Evolutionary conservation across 257 asterid species (phyloP).

Genomic region (Vinca minor): DNA sequence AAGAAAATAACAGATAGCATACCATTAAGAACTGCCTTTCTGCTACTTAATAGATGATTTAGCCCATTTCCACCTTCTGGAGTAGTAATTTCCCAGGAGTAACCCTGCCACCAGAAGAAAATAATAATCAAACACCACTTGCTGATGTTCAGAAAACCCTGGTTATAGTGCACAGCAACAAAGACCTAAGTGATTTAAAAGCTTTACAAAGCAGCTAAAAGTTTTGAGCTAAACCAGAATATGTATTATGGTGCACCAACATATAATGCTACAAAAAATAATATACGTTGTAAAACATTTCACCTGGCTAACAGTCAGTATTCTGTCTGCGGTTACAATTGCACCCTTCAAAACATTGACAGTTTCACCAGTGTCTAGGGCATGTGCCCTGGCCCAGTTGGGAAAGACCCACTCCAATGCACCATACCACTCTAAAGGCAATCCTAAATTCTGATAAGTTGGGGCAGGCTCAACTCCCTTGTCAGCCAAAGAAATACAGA

Average conservation of each 20-base stretch:
- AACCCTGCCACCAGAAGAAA: slow-evolving; percentile 60
- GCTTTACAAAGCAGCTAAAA: slow-evolving; percentile 1
- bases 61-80: slow-evolving; percentile 94
- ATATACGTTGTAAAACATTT: neutral
- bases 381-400: slow-evolving; percentile 93
- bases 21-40: slow-evolving; percentile 74
- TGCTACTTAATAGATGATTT: slow-evolving; percentile 55
- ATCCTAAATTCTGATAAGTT: slow-evolving; percentile 61
- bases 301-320: slow-evolving; percentile 94
- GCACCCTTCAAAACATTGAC: slow-evolving; percentile 89
- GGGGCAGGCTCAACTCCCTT: slow-evolving; percentile 94
- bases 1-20: neutral
- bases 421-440: slow-evolving; percentile 87
- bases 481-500: neutral
- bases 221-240: neutral
- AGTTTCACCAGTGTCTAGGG: slow-evolving; percentile 97
- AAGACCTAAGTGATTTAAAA: neutral
- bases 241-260: neutral
- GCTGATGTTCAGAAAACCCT: neutral
- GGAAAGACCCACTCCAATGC: slow-evolving; percentile 97
- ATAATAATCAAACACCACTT: neutral
- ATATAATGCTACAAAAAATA: neutral
- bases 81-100: slow-evolving; percentile 90
- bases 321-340: slow-evolving; percentile 82
- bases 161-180: neutral